Base-by-base conservation (phyloP, 129 eudicot genomes). In the Flaveria brownii region DNA sequence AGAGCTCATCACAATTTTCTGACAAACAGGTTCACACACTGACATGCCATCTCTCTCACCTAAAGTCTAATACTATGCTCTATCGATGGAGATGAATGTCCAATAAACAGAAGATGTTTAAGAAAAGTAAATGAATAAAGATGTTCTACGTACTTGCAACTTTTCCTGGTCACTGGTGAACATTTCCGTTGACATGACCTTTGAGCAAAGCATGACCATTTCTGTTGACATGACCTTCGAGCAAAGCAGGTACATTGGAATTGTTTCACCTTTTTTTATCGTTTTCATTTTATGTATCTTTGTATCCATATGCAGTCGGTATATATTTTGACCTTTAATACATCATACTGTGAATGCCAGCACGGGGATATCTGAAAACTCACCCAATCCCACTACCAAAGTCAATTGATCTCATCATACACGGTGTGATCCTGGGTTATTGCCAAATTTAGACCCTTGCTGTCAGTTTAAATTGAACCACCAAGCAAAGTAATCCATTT, bases 111-210 rank as follows among this genome's bases (percentile, higher is more conserved):
- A 12, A 46, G 16, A 20, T 18, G 22, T 36, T 15, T 49, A 50
- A 26, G 54, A 17, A 12, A 55, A 12, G 49, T 2, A 52, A 36
- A 10, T 2, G 28, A 12, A 47, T 1, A 41, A 20, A 61, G 65
- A 73, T n/a, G 36, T 30, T 14, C 8, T 15, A 71, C 79, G n/a
- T 84, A 86, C 88, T 79, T 67, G 80, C 39, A 77, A 47, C 75
- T 50, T 85, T 70, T 7, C 41, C 41, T 36, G 41, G 41, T 33
- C 41, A 36, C 7, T 36, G 41, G 41, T 81, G 74, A 81, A 75
- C 77, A 56, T 81, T 71, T 59, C 78, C 70, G n/a, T 75, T 78
- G 15, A 78, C 70, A 17, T 74, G 59, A 81, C 81, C 5, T 85
- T 81, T 86, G 10, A 5, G 60, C 9, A 54, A 73, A 64, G 46